phyloP scores from a whole-genome alignment of 1,284 basidiomycete species.

The Apiotrichum veenhuisii region DNA sequence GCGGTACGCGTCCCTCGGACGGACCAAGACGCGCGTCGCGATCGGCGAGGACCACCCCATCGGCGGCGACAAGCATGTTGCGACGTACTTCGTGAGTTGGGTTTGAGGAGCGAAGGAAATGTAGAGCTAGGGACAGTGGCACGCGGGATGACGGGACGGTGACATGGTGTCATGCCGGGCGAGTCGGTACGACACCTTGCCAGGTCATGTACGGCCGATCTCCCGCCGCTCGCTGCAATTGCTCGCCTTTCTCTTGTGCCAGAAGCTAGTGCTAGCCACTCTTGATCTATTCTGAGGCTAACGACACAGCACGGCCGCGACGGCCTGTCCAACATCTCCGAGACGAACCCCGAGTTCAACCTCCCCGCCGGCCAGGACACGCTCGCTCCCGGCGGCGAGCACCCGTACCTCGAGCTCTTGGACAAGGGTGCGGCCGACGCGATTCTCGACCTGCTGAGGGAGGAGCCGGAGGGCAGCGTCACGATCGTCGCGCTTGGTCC shows the following conservation, averaged over 20 bases:
- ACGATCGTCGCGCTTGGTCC: conserved; percentile 86
- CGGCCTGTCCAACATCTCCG: conserved; percentile 69
- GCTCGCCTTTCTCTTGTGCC: too few species aligned
- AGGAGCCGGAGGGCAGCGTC: conserved; percentile 61
- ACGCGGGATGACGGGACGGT: too few species aligned
- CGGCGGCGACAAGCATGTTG: conserved; percentile 69
- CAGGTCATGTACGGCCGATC: too few species aligned
- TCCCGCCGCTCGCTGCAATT: too few species aligned
- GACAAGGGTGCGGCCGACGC: conserved; percentile 56
- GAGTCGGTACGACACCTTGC: too few species aligned
- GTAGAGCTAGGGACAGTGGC: too few species aligned
- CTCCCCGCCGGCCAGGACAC: conserved; percentile 38
- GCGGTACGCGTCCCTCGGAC: conserved; percentile 57
- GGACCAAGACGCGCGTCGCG: conserved; percentile 60
- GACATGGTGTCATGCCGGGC: too few species aligned
- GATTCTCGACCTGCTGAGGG: conserved; percentile 63
- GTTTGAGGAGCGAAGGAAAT: not conserved
- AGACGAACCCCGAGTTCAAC: conserved; percentile 69
- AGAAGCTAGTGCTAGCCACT: not conserved
- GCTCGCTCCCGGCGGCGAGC: conserved; percentile 13
- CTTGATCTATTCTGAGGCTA: not conserved
- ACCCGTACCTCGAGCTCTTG: not conserved
- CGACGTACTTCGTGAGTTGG: conserved; percentile 71
- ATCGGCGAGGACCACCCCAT: conserved; percentile 69
- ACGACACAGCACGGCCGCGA: conserved; percentile 59